These are phyloP conservation scores for Apiotrichum sp. DNA, from an alignment of 1,284 basidiomycete genomes.

Conservation along the genomic window DNA sequence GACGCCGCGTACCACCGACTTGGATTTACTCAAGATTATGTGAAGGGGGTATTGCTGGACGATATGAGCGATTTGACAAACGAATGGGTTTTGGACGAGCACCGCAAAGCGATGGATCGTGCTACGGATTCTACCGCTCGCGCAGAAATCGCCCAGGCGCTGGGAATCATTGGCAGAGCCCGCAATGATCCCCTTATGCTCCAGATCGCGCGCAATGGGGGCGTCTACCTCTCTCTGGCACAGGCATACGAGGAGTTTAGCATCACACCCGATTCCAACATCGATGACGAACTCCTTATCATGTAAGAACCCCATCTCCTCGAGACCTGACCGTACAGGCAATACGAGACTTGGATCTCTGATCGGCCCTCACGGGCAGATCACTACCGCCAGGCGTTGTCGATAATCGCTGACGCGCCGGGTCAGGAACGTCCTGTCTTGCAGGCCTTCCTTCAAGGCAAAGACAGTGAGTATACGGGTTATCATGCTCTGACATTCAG, in stretches of 20 bases:
- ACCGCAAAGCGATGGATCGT: constrained; percentile 25
- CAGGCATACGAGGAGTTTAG: constrained; percentile 40
- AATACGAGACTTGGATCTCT: constrained; percentile 32
- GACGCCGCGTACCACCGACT: constrained; percentile 29
- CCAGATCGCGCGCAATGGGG: constrained; percentile 23
- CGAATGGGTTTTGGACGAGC: constrained; percentile 28
- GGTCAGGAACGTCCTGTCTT: constrained; percentile 35
- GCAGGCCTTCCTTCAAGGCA: constrained; percentile 27
- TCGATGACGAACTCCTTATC: constrained; percentile 38
- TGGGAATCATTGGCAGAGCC: constrained; percentile 30
- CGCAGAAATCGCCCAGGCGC: constrained; percentile 19
- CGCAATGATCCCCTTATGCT: constrained; percentile 23
- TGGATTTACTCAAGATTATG: constrained; percentile 23
- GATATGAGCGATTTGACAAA: constrained; percentile 28
- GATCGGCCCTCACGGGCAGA: constrained; percentile 23
- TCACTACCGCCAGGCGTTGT: constrained; percentile 37
- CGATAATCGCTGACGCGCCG: constrained; percentile 36
- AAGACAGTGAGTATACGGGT: constrained; percentile 8
- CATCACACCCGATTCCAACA: constrained; percentile 25
- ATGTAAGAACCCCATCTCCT: constrained; percentile 21
- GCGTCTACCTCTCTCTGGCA: constrained; percentile 29
- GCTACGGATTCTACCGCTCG: constrained; percentile 16
- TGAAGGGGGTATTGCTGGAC: constrained; percentile 20
- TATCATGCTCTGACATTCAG: constrained; percentile 4
- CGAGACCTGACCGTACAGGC: constrained; percentile 19